Evolutionary conservation across 257 asterid species (phyloP), one percentile per base, ranked within the genome.

Genomic region (Misopates orontium): DNA sequence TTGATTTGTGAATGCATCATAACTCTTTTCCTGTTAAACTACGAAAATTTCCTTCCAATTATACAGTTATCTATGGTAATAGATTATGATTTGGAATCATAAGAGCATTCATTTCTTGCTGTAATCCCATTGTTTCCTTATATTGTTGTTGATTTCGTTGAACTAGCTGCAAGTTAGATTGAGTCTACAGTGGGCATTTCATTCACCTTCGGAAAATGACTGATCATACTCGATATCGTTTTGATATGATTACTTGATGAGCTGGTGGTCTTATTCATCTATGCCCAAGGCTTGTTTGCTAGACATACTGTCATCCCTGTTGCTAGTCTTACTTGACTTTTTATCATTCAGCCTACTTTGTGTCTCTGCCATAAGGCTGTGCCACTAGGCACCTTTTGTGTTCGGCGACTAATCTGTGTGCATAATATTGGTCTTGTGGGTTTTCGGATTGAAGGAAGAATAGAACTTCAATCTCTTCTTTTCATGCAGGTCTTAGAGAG

Each of bases 401-500:
- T 47, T 28, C 52, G 19, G 20, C 39, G 18, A 22, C 21, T 22
- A 24, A 62, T 66, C 66, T 57, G 10, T 40, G n/a, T 31, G 14
- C 17, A 55, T 36, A 36, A 25, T 36, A 23, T 56, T n/a, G n/a
- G n/a, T 21, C 51, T 61, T 36, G 28, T 28, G 20, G 24, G 56
- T 56, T 48, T 42, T 36, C 59, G 60, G 24, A 45, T 56, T 49
- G 14, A 18, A 32, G 16, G 13, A 70, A 49, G 52, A 45, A 60
- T 60, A 66, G 60, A 62, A 8, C 56, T 60, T 24, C 65, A 56
- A 24, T 32, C 62, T 71, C 56, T 28, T 67, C 64, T 75, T 60
- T 53, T 56, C 80, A 59, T 79, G 74, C 85, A 94, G 99, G 96
- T 94, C 54, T 73, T 94, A 60, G 98, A 94, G 77, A 86, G 98